Conservation (phyloP, 225 moss, liverwort and hornwort genomes). For the Anthoceros angustus region DNA sequence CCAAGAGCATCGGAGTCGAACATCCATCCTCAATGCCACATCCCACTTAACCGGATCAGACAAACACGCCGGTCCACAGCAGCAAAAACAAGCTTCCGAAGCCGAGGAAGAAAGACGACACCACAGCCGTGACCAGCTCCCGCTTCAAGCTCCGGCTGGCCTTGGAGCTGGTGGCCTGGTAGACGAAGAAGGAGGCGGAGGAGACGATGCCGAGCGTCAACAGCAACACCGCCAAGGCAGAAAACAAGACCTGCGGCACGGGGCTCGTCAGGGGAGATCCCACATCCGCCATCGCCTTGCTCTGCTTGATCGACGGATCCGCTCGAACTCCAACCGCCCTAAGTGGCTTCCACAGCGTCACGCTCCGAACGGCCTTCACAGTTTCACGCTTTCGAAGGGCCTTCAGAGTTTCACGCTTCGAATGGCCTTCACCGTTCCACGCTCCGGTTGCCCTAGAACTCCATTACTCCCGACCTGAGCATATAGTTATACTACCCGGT, state of each 20-base stretch:
- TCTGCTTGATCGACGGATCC: background rate
- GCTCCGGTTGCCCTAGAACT: no score
- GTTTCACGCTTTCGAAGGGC: no score
- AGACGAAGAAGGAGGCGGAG: conserved; percentile 81
- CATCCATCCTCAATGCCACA: background rate
- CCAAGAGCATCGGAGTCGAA: background rate
- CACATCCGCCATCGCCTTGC: conserved; percentile 21
- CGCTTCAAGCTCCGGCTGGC: conserved; percentile 69
- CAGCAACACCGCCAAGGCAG: conserved; percentile 65
- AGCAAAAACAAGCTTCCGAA: conserved; percentile 89
- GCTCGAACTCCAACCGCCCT: no score
- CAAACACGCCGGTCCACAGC: conserved; percentile 97
- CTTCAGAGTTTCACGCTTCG: no score
- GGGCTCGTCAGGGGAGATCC: conserved; percentile 56
- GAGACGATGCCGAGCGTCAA: conserved; percentile 58
- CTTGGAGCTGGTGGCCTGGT: conserved; percentile 85
- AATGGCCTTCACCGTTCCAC: no score
- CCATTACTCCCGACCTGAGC: no score
- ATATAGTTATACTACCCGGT: no score
- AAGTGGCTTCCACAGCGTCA: no score
- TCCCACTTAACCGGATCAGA: conserved; percentile 15
- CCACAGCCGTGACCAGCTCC: conserved; percentile 65
- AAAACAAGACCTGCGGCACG: conserved; percentile 60
- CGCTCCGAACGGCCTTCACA: no score
- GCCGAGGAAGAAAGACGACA: conserved; percentile 79